phyloP scores from a whole-genome alignment of 345 rosid genomes.

The Microthlaspi erraticum region DNA sequence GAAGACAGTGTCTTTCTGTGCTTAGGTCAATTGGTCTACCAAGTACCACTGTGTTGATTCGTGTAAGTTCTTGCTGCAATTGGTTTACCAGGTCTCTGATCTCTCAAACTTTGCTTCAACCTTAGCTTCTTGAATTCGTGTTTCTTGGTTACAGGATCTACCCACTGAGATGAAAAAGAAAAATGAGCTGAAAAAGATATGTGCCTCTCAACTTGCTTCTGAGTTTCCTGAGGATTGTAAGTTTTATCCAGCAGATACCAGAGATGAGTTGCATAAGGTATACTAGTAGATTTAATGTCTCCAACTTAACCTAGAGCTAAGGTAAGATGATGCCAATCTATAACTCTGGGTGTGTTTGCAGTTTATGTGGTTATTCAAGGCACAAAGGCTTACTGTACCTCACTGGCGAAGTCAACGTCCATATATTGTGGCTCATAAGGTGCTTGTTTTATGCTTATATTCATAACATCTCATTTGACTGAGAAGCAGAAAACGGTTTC shows the following conservation, averaged over 20 bases:
- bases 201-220: slow-evolving; percentile 64
- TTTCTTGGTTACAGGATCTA: slow-evolving; percentile 59
- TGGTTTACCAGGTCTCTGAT: slow-evolving; percentile 7
- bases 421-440: slow-evolving; percentile 82
- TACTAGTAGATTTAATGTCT: slow-evolving; percentile 4
- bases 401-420: slow-evolving; percentile 90
- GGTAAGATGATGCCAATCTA: slow-evolving; percentile 22
- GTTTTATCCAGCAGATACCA: slow-evolving; percentile 85
- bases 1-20: slow-evolving; percentile 86
- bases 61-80: slow-evolving; percentile 59
- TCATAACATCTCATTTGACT: background rate
- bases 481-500: background rate
- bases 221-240: slow-evolving; percentile 91
- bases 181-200: slow-evolving; percentile 71
- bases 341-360: slow-evolving; percentile 46
- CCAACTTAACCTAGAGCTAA: background rate
- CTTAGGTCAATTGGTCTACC: slow-evolving; percentile 87
- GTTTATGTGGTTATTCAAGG: slow-evolving; percentile 88
- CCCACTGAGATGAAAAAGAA: slow-evolving; percentile 69
- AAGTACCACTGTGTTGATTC: slow-evolving; percentile 79
- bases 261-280: slow-evolving; percentile 94
- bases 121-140: slow-evolving; percentile 23
- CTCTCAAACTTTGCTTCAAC: background rate
- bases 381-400: slow-evolving; percentile 80
- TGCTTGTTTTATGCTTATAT: slow-evolving; percentile 33